Evolutionary conservation across 2,329 filamentous ascomycete species (phyloP).

Genomic region (Xylaria sp.): DNA sequence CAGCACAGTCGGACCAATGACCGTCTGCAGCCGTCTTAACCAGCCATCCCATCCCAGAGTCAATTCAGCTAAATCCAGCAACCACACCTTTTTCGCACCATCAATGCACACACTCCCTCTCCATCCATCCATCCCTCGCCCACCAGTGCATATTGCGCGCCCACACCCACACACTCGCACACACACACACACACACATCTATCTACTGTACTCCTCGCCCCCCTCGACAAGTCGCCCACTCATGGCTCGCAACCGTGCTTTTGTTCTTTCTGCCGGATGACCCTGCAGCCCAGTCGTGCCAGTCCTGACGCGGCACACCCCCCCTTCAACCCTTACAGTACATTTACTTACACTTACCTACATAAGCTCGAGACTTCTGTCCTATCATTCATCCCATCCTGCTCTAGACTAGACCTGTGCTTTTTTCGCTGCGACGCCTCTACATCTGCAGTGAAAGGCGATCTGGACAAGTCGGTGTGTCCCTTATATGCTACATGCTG

Average conservation of each 20-base stretch:
- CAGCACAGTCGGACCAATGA: slow-evolving; percentile 45
- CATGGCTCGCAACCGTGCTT: slow-evolving; percentile 37
- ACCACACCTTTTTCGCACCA: slow-evolving; percentile 29
- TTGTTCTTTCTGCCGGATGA: slow-evolving; percentile 37
- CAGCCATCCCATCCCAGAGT: slow-evolving; percentile 43
- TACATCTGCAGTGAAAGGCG: slow-evolving; percentile 36
- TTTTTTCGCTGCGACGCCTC: slow-evolving; percentile 22
- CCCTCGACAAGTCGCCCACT: slow-evolving; percentile 33
- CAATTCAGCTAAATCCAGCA: slow-evolving; percentile 29
- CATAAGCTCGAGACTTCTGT: slow-evolving; percentile 33
- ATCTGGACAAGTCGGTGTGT: slow-evolving; percentile 37
- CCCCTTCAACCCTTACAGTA: slow-evolving; percentile 8
- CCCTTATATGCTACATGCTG: slow-evolving; percentile 16
- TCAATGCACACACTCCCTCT: not conserved
- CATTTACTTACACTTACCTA: slow-evolving; percentile 18
- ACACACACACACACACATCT: no score
- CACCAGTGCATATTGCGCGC: not conserved
- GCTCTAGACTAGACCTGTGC: slow-evolving; percentile 15
- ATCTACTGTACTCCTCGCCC: slow-evolving; percentile 28
- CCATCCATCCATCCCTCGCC: not conserved
- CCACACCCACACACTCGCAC: not conserved
- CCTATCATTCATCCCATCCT: slow-evolving; percentile 30
- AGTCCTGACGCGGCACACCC: slow-evolving; percentile 13
- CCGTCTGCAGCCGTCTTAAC: slow-evolving; percentile 34
- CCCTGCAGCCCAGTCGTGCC: slow-evolving; percentile 36